A percentile compares a stretch with the other conserved stretches of the same genome.
Evolutionary conservation across 306 rosid genomes (phyloP).

Genomic region (Sesbania bispinosa): DNA sequence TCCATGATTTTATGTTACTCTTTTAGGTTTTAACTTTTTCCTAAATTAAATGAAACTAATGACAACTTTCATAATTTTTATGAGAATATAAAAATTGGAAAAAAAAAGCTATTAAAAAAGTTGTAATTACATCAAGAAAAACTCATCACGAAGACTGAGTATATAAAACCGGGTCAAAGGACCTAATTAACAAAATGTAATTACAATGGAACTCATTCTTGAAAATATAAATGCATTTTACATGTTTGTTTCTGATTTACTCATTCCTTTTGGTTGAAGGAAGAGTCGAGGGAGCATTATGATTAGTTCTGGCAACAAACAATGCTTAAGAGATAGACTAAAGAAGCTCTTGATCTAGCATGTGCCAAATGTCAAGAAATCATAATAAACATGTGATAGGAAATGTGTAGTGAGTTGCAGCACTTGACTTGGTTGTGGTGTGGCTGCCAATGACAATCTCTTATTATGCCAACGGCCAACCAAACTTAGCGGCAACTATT

Average conservation of each 20-base stretch:
- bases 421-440: background rate
- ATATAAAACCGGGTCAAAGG: background rate
- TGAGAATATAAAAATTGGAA: no score
- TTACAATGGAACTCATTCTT: background rate
- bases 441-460: background rate
- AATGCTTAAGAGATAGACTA: background rate
- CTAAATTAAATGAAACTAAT: no score
- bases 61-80: no score
- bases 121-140: no score
- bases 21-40: no score
- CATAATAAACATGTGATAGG: background rate
- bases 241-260: background rate
- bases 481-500: background rate
- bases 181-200: background rate
- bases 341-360: background rate
- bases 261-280: background rate
- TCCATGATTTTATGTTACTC: no score
- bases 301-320: background rate
- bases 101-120: no score
- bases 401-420: background rate
- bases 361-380: background rate
- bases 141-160: no score
- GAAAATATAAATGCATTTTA: background rate
- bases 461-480: background rate
- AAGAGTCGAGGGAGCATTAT: background rate